Conservation (phyloP, 1,139 yeast species). For the Suhomyces bolitotheri region DNA sequence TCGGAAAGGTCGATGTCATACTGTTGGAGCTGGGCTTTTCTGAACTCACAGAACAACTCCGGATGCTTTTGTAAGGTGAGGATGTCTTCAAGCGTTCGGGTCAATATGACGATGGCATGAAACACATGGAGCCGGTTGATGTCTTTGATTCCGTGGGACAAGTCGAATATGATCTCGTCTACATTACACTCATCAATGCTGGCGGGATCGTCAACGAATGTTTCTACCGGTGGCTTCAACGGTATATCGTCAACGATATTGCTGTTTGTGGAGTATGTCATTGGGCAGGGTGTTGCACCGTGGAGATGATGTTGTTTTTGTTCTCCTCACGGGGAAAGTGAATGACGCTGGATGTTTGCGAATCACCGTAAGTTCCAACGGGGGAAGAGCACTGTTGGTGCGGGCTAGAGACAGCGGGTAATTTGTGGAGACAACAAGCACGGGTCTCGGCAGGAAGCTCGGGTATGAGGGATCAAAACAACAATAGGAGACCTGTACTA, state of each 20-base stretch:
- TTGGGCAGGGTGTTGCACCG: no score
- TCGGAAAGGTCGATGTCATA: constrained; percentile 14
- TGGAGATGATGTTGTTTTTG: no score
- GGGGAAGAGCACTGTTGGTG: no score
- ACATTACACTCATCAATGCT: constrained; percentile 36
- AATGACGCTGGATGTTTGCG: no score
- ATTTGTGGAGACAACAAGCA: no score
- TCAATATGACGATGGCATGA: constrained; percentile 39
- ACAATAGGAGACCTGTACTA: no score
- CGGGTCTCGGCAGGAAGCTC: no score
- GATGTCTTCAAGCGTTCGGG: constrained; percentile 34
- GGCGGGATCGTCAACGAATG: constrained; percentile 46
- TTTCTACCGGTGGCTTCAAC: constrained; percentile 40
- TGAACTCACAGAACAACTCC: constrained; percentile 26
- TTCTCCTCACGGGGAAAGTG: no score
- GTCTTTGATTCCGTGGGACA: constrained; percentile 31
- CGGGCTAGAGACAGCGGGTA: no score
- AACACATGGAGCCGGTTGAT: constrained; percentile 37
- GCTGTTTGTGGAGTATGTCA: constrained; percentile 14
- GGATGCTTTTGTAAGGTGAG: constrained; percentile 33
- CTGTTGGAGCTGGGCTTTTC: constrained; percentile 29
- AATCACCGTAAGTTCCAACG: no score
- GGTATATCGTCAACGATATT: constrained; percentile 40
- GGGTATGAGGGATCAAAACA: no score
- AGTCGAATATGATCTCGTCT: constrained; percentile 39